phyloP scores from a whole-genome alignment of 352 stramenopile genomes.

The Hyphochytrium catenoides region DNA sequence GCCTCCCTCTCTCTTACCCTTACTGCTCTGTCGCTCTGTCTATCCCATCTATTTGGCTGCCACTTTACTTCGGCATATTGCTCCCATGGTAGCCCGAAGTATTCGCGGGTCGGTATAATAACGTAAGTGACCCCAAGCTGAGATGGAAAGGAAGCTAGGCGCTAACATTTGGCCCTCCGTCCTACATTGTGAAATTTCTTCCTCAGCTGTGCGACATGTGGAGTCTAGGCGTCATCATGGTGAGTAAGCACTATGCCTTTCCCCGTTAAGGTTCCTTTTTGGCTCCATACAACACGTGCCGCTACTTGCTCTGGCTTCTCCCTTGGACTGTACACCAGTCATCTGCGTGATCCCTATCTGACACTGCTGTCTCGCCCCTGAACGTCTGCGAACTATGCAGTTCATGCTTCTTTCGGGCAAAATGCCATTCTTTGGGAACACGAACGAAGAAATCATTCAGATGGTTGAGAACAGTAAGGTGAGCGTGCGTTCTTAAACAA shows the following conservation, averaged over 20 bases:
- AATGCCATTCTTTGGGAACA: slow-evolving; percentile 30
- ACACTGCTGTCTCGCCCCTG: too few relatives aligned
- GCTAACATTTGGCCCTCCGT: too few relatives aligned
- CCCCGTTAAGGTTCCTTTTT: neutral
- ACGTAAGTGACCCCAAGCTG: slow-evolving; percentile 1
- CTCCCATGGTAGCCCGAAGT: slow-evolving; percentile 4
- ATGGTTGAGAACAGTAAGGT: slow-evolving; percentile 33
- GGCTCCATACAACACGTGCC: too few relatives aligned
- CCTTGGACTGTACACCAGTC: neutral
- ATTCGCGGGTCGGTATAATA: slow-evolving; percentile 7
- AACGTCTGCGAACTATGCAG: too few relatives aligned
- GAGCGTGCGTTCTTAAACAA: neutral
- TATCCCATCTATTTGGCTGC: too few relatives aligned
- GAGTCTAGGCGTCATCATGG: slow-evolving; percentile 55
- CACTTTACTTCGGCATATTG: neutral
- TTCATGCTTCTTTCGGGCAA: slow-evolving; percentile 57
- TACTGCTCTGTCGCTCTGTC: too few relatives aligned
- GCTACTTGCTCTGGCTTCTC: too few relatives aligned
- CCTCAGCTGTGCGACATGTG: slow-evolving; percentile 38
- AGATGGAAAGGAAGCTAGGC: neutral
- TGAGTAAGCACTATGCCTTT: slow-evolving; percentile 6
- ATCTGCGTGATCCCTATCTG: neutral
- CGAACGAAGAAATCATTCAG: slow-evolving; percentile 39
- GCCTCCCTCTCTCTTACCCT: too few relatives aligned
- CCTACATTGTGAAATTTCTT: neutral